Base-by-base conservation (phyloP, 768 basidiomycete genomes). In the Phlebiopsis flavidoalba region DNA sequence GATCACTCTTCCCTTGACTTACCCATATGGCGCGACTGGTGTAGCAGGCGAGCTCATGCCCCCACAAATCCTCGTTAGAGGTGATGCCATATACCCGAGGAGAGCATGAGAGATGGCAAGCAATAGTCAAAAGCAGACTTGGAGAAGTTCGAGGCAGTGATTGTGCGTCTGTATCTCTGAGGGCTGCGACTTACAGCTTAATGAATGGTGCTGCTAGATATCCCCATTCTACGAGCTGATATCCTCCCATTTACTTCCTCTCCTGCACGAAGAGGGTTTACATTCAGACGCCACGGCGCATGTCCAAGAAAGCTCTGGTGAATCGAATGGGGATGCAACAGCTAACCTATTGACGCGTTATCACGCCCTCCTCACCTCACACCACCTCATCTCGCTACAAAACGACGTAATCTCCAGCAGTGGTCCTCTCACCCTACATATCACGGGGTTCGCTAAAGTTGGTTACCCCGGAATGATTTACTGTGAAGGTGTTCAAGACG, bases 381-480 rank as follows among this genome's bases (percentile, higher is more conserved):
- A 92, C 72, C 87, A 88, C 69, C 80, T 88, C 58, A 73, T 84
- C 45, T 85, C 90, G 55, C 77, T 22, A 76, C 80, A 66, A 88
- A 89, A 73, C 78, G 88, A 57, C 78, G 83, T 37, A 76, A 80
- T 61, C 73, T 85, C 33, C 78, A 82, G 61, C 73, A 76, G 37
- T 86, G 86, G 81, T 79, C 85, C 1, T 75, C 78, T 14, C 76
- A 80, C 7, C n/a, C 79, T 89, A 45, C 72, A 72, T 3, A 65
- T 91, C 12, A 64, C 73, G 1, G 89, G 90, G 0, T 91, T 90
- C 68, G 84, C 87, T 0, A 91, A 91, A 71, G 78, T 87, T 8
- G 88, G 89, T 0, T 81, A 90, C 70, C 89, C 89, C 12, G 89
- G 88, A 4, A 76, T 89, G 49, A 88, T 92, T 48, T 92, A 89